Conservation (phyloP, 805 yeast species). For the Saturnispora mendoncae region DNA sequence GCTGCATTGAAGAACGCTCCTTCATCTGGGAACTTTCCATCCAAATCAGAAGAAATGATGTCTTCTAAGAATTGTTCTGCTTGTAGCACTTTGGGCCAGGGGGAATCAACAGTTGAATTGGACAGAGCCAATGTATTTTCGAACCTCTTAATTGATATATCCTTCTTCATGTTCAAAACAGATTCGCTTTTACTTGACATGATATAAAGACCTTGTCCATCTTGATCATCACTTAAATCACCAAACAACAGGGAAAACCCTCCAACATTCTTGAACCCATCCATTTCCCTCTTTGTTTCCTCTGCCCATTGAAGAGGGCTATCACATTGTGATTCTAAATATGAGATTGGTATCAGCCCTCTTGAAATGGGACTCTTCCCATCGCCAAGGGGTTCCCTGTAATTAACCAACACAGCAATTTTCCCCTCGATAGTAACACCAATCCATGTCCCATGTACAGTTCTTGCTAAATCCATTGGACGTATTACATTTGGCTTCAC, state of each 20-base stretch:
- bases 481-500: slow-evolving; percentile 35
- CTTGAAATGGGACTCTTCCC: slow-evolving; percentile 29
- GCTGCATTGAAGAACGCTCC: slow-evolving; percentile 40
- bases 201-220: slow-evolving; percentile 34
- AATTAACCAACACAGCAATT: slow-evolving; percentile 70
- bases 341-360: slow-evolving; percentile 37
- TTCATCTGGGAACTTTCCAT: no score
- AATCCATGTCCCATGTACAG: slow-evolving; percentile 87
- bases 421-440: slow-evolving; percentile 51
- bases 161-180: slow-evolving; percentile 8
- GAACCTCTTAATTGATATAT: neutral
- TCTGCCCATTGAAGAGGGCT: slow-evolving; percentile 39
- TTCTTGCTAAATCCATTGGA: slow-evolving; percentile 66
- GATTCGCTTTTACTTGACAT: slow-evolving; percentile 41
- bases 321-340: slow-evolving; percentile 24
- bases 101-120: slow-evolving; percentile 53
- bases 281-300: slow-evolving; percentile 22
- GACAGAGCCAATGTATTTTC: slow-evolving; percentile 47
- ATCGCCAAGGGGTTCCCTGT: slow-evolving; percentile 38
- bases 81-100: slow-evolving; percentile 64
- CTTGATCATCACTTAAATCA: slow-evolving; percentile 21
- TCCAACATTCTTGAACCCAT: slow-evolving; percentile 36
- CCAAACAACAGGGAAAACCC: slow-evolving; percentile 62
- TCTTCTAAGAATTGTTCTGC: slow-evolving; percentile 56
- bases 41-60: slow-evolving; percentile 13